Evolutionary conservation across 305 asterid genomes (phyloP).

Genomic region (Solanum aculeatissimum): DNA sequence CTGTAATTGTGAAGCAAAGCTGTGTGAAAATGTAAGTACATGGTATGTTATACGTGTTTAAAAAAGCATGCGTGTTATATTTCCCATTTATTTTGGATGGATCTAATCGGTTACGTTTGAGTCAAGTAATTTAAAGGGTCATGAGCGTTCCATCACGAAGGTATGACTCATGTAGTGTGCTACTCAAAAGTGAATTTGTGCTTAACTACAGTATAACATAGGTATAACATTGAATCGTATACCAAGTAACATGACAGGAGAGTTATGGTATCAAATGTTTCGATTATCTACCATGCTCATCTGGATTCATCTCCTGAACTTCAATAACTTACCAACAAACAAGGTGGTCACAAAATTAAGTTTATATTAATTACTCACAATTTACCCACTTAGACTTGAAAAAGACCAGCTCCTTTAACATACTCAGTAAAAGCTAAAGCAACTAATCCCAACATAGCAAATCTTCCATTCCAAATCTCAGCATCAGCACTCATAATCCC

Average conservation of each 20-base stretch:
- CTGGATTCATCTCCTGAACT: no score
- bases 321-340: no score
- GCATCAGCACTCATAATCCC: constrained; percentile 55
- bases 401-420: constrained; percentile 56
- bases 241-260: no score
- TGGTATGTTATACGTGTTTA: not conserved
- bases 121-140: no score
- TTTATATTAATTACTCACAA: not conserved
- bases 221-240: no score
- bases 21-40: not conserved
- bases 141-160: not conserved
- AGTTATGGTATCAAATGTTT: no score
- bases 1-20: no score
- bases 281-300: no score
- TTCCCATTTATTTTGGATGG: not conserved
- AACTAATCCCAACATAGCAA: constrained; percentile 78
- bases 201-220: no score
- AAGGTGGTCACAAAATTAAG: not conserved
- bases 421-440: constrained; percentile 74
- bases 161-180: not conserved
- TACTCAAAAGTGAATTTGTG: no score
- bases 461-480: constrained; percentile 76
- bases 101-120: no score
- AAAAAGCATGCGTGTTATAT: not conserved
- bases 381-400: constrained; percentile 2